phyloP scores from a whole-genome alignment of 345 rosid genomes.

The Euphorbia pulcherrima region DNA sequence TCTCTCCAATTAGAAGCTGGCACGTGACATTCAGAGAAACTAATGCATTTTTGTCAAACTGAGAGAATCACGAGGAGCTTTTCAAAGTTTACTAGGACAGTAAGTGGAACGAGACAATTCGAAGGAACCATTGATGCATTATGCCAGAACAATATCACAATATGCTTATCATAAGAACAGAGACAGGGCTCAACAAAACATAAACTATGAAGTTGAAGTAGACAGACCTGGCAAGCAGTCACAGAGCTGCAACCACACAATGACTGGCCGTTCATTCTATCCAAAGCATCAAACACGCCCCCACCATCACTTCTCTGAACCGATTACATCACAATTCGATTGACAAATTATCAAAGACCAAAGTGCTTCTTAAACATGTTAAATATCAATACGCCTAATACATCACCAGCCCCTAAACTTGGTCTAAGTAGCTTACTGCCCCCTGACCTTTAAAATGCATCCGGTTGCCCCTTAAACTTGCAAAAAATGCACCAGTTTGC shows the following conservation, averaged over 20 bases:
- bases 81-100: too few species aligned
- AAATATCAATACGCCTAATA: constrained; percentile 41
- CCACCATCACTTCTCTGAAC: constrained; percentile 95
- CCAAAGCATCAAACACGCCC: constrained; percentile 78
- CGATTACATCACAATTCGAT: constrained; percentile 22
- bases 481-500: too few species aligned
- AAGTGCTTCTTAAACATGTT: background rate
- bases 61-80: too few species aligned
- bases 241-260: constrained; percentile 78
- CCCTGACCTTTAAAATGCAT: too few species aligned
- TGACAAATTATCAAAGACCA: background rate
- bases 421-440: too few species aligned
- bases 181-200: background rate
- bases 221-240: constrained; percentile 78
- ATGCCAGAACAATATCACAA: background rate
- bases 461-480: too few species aligned
- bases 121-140: too few species aligned
- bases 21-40: too few species aligned
- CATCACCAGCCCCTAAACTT: too few species aligned
- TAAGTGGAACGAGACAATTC: too few species aligned
- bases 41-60: too few species aligned
- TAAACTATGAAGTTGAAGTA: background rate
- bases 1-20: too few species aligned
- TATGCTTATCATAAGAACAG: background rate
- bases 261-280: constrained; percentile 77